Conservation (phyloP, 73 alveolate species). For the Tetrahymena elliotti region DNA sequence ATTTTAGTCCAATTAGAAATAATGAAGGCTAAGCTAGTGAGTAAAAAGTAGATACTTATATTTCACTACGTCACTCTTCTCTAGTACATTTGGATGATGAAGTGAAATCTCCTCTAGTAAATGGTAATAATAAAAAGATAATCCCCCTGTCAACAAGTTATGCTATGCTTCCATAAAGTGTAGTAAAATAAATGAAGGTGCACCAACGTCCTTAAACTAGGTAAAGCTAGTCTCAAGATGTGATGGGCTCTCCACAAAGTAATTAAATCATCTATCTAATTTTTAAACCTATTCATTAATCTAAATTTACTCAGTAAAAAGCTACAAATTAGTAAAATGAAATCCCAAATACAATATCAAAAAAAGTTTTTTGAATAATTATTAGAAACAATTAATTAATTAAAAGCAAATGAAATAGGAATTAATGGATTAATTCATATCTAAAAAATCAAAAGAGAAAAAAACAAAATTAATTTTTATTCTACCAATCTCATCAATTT, state of each 20-base stretch:
- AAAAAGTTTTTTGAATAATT: too few relatives aligned
- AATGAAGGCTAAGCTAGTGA: background rate
- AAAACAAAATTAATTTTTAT: too few relatives aligned
- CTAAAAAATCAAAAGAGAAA: too few relatives aligned
- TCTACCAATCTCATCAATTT: too few relatives aligned
- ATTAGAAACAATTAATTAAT: too few relatives aligned
- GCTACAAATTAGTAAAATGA: background rate
- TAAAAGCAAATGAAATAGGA: too few relatives aligned
- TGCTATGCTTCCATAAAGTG: background rate
- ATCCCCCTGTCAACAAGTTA: background rate
- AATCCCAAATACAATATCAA: too few relatives aligned
- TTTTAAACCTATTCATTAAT: background rate
- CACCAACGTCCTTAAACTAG: background rate
- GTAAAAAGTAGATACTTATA: background rate
- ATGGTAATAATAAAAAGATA: background rate
- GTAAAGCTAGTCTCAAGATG: background rate
- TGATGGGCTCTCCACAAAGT: background rate
- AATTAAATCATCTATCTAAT: background rate
- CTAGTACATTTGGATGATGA: background rate
- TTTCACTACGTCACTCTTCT: background rate
- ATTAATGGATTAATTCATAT: too few relatives aligned
- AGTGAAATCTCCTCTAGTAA: background rate
- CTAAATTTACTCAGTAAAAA: background rate
- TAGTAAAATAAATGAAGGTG: background rate
- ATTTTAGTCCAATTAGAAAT: background rate